Percentiles rank a stretch among this genome's conserved stretches.
Conservation (phyloP, 169 alveolate genomes). For the Eimeria zaria region DNA sequence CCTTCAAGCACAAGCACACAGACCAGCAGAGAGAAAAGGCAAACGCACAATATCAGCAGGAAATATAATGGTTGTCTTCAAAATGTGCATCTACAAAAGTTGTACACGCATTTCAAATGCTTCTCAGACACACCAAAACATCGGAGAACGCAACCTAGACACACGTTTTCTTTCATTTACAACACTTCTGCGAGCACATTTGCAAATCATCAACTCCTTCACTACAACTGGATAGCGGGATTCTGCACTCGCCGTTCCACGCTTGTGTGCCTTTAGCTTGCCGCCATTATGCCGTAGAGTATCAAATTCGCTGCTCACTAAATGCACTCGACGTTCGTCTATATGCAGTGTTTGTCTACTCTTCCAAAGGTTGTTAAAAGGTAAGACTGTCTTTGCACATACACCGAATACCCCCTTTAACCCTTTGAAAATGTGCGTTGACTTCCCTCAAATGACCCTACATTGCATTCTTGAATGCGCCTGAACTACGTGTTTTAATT, state of each 20-base stretch:
- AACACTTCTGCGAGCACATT: background rate
- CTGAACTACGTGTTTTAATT: too few species aligned
- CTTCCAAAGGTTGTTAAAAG: background rate
- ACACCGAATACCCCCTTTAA: too few species aligned
- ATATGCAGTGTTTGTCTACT: background rate
- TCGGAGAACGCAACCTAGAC: background rate
- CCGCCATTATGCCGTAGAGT: background rate
- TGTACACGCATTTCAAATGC: background rate
- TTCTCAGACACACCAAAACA: background rate
- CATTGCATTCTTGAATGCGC: too few species aligned
- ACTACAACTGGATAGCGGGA: background rate
- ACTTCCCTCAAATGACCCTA: too few species aligned
- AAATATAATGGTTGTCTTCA: background rate
- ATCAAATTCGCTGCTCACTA: background rate
- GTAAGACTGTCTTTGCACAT: background rate
- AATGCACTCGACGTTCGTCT: background rate
- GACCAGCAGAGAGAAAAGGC: background rate
- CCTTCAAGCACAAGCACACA: conserved; percentile 80
- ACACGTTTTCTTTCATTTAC: background rate
- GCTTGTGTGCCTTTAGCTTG: background rate
- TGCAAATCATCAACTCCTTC: background rate
- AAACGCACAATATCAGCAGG: background rate
- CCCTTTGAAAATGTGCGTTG: too few species aligned
- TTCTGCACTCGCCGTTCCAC: background rate
- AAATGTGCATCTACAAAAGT: background rate